Conservation (phyloP, 2,329 filamentous ascomycete genomes). For the Leptographium radiaticola region DNA sequence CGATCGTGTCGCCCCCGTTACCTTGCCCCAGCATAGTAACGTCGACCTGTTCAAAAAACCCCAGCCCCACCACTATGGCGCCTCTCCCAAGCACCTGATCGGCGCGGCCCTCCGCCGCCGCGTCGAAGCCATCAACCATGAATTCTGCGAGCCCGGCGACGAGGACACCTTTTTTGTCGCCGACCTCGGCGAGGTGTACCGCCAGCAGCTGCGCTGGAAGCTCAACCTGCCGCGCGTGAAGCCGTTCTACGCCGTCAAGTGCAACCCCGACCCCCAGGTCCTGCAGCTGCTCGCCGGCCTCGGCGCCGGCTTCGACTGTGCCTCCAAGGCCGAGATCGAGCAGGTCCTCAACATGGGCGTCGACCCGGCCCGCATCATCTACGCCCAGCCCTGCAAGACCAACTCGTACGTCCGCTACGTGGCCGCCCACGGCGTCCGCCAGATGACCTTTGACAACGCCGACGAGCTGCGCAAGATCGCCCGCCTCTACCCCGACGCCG, state of each 20-base stretch:
- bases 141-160: slow-evolving; percentile 79
- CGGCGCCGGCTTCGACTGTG: slow-evolving; percentile 94
- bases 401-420: slow-evolving; percentile 95
- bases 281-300: slow-evolving; percentile 76
- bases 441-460: slow-evolving; percentile 99
- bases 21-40: slow-evolving; percentile 31
- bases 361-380: slow-evolving; percentile 86
- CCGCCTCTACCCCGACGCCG: slow-evolving; percentile 74
- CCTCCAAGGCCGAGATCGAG: slow-evolving; percentile 95
- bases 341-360: slow-evolving; percentile 74
- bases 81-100: slow-evolving; percentile 60
- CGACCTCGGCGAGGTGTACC: slow-evolving; percentile 95
- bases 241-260: slow-evolving; percentile 98
- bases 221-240: slow-evolving; percentile 81
- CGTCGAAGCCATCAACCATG: slow-evolving; percentile 71
- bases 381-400: slow-evolving; percentile 98
- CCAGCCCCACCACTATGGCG: slow-evolving; percentile 23
- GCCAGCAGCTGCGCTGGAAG: slow-evolving; percentile 98
- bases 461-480: slow-evolving; percentile 98
- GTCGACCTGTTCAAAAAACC: slow-evolving; percentile 31
- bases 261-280: slow-evolving; percentile 87
- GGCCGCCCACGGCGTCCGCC: slow-evolving; percentile 69
- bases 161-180: slow-evolving; percentile 98
- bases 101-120: slow-evolving; percentile 76
- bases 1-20: slow-evolving; percentile 38